Evolutionary conservation across 345 rosid genomes (phyloP).

Genomic region (Psidium guajava): DNA sequence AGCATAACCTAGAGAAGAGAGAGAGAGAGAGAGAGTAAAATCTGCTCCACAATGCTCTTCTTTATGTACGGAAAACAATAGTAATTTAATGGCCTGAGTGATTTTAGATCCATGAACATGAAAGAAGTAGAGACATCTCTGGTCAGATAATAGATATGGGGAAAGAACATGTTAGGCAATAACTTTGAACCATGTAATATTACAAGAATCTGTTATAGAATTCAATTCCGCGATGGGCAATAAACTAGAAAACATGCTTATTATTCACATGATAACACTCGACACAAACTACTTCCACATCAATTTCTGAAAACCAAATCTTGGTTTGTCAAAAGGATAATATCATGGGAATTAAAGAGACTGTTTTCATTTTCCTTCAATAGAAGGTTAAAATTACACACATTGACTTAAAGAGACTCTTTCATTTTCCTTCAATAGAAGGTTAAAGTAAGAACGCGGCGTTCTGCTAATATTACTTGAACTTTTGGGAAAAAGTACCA

Average conservation of each 20-base stretch:
- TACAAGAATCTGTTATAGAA: background rate
- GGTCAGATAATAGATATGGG: background rate
- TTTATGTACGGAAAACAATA: constrained; percentile 3
- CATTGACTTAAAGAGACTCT: background rate
- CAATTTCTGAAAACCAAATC: background rate
- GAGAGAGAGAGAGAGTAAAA: background rate
- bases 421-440: background rate
- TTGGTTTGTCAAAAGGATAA: background rate
- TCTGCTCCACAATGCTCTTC: background rate
- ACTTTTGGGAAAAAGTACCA: no score
- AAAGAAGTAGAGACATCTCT: background rate
- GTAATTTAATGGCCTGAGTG: constrained; percentile 20
- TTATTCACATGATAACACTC: background rate
- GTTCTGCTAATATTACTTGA: background rate
- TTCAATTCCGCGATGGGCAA: background rate
- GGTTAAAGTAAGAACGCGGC: background rate
- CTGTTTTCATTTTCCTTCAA: background rate
- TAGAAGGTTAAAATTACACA: background rate
- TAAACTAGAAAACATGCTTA: background rate
- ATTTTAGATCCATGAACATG: background rate
- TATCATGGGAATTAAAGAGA: background rate
- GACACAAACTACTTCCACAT: background rate
- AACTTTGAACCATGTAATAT: background rate
- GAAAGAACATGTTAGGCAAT: background rate
- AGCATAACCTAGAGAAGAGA: background rate